These are phyloP conservation scores for Colletotrichum sp. DNA, from an alignment of 2,329 filamentous ascomycete genomes.

Conservation along the genomic window DNA sequence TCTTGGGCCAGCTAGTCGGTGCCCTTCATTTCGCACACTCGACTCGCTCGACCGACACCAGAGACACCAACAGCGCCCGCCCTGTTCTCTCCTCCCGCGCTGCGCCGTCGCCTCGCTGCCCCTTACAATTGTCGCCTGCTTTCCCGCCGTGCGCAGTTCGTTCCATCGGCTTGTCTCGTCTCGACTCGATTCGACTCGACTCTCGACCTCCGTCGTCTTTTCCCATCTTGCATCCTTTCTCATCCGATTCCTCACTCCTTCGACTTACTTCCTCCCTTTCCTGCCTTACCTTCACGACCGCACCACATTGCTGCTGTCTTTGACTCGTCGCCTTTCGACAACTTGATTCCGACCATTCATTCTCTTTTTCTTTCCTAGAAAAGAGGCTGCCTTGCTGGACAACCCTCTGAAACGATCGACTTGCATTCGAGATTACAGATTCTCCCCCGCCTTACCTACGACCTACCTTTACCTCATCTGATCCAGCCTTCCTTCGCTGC, in stretches of 20 bases:
- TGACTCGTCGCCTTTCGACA: not conserved
- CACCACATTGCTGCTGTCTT: not conserved
- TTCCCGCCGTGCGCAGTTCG: not conserved
- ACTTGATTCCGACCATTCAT: not conserved
- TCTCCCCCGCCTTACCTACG: not conserved
- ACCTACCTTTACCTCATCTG: not conserved
- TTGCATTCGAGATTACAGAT: not conserved
- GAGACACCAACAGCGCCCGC: not conserved
- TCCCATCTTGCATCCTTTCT: slow-evolving; percentile 1
- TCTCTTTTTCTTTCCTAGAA: slow-evolving; percentile 10
- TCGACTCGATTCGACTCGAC: not conserved
- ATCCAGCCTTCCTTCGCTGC: not conserved
- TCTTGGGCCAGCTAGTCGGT: slow-evolving; percentile 11
- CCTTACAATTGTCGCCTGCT: slow-evolving; percentile 12
- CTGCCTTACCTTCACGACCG: not conserved
- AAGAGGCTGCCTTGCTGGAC: slow-evolving; percentile 21
- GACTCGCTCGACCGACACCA: not conserved
- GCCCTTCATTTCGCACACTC: slow-evolving; percentile 18
- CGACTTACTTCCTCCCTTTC: not conserved
- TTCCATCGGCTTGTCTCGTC: not conserved
- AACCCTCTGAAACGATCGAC: slow-evolving; percentile 16
- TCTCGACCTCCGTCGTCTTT: slow-evolving; percentile 2
- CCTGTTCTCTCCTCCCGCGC: slow-evolving; percentile 1
- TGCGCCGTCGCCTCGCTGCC: not conserved
- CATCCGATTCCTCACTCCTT: slow-evolving; percentile 11